These are phyloP conservation scores for Penicillium goetzii DNA, from an alignment of 495 filamentous ascomycete genomes.

Conservation along the genomic window DNA sequence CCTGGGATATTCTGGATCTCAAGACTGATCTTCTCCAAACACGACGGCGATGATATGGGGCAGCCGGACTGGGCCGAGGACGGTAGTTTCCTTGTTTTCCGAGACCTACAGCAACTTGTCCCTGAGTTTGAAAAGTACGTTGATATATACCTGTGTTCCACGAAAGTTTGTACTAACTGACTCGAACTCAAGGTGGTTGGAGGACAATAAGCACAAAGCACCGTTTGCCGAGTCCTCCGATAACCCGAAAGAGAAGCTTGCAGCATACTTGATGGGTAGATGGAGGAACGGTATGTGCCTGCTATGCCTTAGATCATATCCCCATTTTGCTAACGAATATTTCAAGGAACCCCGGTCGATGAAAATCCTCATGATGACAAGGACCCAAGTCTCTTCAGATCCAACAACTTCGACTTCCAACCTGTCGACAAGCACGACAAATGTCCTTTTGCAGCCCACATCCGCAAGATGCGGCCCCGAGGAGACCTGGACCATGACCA, in stretches of 20 bases:
- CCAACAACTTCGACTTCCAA: conserved; percentile 38
- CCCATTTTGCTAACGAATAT: neutral
- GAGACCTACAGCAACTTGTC: conserved; percentile 39
- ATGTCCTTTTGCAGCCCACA: conserved; percentile 43
- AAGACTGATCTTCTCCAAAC: conserved; percentile 10
- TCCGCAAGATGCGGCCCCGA: conserved; percentile 40
- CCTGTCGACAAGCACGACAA: conserved; percentile 18
- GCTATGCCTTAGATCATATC: neutral
- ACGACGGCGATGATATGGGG: conserved; percentile 19
- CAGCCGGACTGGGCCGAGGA: conserved; percentile 38
- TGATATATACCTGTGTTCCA: neutral
- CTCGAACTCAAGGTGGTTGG: neutral
- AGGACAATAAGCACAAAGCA: neutral
- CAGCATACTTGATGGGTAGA: neutral
- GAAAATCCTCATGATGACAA: neutral
- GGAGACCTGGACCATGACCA: conserved; percentile 21
- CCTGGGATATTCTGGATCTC: neutral
- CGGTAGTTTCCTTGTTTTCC: conserved; percentile 45
- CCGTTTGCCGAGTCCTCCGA: neutral
- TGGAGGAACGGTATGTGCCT: neutral
- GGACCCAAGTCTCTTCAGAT: conserved; percentile 20
- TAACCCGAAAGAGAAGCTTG: neutral
- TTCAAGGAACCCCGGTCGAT: neutral
- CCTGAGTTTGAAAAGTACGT: conserved; percentile 35
- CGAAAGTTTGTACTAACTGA: neutral